These are phyloP conservation scores for Linum tenue DNA, from an alignment of 345 rosid species.

Conservation along the genomic window DNA sequence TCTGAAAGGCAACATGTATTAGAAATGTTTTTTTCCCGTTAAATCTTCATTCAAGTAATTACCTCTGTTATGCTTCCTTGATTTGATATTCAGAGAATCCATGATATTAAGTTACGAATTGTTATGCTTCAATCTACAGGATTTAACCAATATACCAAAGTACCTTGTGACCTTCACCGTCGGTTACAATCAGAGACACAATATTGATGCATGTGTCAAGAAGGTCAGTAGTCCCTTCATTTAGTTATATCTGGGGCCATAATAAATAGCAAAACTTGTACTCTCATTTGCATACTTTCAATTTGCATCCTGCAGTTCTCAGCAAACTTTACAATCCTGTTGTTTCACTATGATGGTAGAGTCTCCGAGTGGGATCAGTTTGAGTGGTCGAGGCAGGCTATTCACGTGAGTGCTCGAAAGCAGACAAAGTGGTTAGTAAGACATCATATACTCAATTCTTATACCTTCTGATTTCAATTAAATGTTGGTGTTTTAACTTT, in stretches of 20 bases:
- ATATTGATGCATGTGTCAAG: constrained; percentile 74
- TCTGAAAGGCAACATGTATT: too few species aligned
- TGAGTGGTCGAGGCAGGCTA: constrained; percentile 94
- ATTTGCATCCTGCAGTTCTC: constrained; percentile 56
- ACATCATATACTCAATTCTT: background rate
- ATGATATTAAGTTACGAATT: too few species aligned
- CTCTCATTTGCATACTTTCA: background rate
- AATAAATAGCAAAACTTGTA: too few species aligned
- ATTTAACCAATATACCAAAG: constrained; percentile 50
- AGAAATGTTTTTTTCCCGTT: too few species aligned
- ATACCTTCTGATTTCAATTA: background rate
- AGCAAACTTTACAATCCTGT: constrained; percentile 69
- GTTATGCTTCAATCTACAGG: constrained; percentile 37
- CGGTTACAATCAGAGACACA: constrained; percentile 59
- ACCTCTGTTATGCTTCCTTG: too few species aligned
- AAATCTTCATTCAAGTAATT: too few species aligned
- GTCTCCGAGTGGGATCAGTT: constrained; percentile 93
- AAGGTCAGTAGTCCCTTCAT: constrained; percentile 45
- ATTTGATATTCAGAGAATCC: too few species aligned
- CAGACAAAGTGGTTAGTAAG: constrained; percentile 84
- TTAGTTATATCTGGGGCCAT: background rate
- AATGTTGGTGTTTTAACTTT: constrained; percentile 9
- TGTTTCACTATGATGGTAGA: constrained; percentile 89
- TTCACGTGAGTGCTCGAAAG: constrained; percentile 74
- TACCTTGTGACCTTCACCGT: constrained; percentile 93